Evolutionary conservation across 2,329 filamentous ascomycete species (phyloP).

Genomic region (Stagonosporopsis cucurbitacearum): DNA sequence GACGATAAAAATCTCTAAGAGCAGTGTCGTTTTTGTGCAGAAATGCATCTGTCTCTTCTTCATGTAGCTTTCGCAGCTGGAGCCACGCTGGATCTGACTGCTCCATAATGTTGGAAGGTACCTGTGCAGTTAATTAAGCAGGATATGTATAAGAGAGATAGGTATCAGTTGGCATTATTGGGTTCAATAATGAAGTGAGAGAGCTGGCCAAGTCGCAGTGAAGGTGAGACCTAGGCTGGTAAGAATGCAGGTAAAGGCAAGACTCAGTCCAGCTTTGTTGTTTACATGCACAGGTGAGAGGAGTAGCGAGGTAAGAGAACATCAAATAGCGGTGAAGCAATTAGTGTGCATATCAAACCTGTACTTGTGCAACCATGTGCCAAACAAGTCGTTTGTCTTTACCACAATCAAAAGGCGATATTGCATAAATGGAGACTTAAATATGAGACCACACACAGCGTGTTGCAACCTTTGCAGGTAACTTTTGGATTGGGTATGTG

Average conservation of each 20-base stretch:
- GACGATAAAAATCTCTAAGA: background rate
- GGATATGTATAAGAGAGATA: no score
- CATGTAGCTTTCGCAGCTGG: background rate
- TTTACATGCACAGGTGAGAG: background rate
- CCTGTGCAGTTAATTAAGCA: no score
- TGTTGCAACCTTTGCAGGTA: background rate
- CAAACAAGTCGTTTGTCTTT: background rate
- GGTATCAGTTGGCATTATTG: background rate
- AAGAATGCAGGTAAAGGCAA: conserved; percentile 3
- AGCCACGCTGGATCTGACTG: conserved; percentile 1
- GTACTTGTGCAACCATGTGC: background rate
- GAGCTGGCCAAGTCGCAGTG: conserved; percentile 3
- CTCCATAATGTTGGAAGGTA: background rate
- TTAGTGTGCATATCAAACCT: background rate
- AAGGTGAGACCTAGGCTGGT: conserved; percentile 4
- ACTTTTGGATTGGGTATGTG: conserved; percentile 3
- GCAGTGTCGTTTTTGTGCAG: background rate
- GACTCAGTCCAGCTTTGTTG: background rate
- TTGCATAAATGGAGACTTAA: background rate
- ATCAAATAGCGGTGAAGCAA: background rate
- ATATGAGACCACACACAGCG: background rate
- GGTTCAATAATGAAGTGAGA: background rate
- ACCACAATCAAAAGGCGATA: background rate
- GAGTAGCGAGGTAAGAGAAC: background rate
- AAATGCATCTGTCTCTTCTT: background rate